Evolutionary conservation across 106 monocot genomes (phyloP), one percentile per base, ranked within the genome.

Genomic region (Narthecium ossifragum): DNA sequence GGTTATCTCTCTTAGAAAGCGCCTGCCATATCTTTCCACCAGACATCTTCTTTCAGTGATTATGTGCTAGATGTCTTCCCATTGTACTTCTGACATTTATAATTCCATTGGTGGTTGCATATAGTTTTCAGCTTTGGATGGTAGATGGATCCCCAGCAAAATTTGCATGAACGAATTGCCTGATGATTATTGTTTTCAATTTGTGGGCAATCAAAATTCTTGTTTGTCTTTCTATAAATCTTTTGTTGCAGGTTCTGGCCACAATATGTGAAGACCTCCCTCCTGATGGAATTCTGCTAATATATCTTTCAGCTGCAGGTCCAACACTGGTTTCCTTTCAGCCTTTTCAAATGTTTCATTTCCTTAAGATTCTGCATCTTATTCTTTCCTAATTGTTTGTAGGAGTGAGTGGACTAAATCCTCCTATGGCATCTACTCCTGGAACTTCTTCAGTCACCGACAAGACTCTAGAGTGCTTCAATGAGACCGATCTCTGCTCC

Each of bases 261-360:
- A 93, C 93, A 17, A 58, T 88, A 55, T 93, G 85, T 55, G 85
- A 89, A 51, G 88, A 93, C 70, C 85, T 93, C 23, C 85, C 93
- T 62, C 38, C 77, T 34, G 80, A 88, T 73, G 88, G 88, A 29
- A 85, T 89, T 22, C 59, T 93, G 54, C 72, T 93, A 48, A 67
- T 93, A 64, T 89, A 93, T 61, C 68, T 93, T 59, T 88, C 93
- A 74, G 82, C 93, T 59, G 37, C 75, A 82, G 88, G 93, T 93
- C 2, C 33, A 43, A 31, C 9, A 39, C 37, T 46, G 32, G 58
- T 13, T 20, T 40, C 27, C 29, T 55, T 25, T 45, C 26, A 22
- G 46, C 11, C 11, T 26, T 24, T 48, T 38, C 27, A 2, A 17
- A 25, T 37, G 28, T 57, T 33, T 49, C 15, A 33, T 34, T 37